A percentile compares a stretch with the other conserved stretches of the same genome.
phyloP scores from a whole-genome alignment of 441 rosid species.

The Hura crepitans region DNA sequence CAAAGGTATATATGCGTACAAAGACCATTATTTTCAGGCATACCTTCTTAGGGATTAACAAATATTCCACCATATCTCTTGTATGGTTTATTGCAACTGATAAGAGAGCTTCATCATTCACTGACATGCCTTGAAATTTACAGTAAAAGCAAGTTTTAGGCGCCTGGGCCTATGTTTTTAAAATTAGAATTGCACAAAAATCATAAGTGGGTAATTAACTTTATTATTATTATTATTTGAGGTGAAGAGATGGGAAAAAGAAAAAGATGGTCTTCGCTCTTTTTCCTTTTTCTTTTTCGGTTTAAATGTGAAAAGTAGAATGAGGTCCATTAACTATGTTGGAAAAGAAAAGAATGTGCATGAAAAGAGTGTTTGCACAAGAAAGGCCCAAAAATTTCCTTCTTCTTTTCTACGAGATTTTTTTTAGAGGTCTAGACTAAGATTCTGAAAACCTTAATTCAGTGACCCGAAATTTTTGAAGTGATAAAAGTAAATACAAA shows the following conservation, averaged over 20 bases:
- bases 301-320: constrained; percentile 30
- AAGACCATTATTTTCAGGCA: constrained; percentile 43
- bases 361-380: constrained; percentile 28
- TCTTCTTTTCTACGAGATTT: constrained; percentile 18
- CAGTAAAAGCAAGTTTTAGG: constrained; percentile 15
- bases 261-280: constrained; percentile 32
- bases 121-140: constrained; percentile 41
- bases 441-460: no score
- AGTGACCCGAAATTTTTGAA: no score
- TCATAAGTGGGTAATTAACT: constrained; percentile 48
- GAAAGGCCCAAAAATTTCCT: constrained; percentile 30
- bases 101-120: constrained; percentile 25
- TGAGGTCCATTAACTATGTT: constrained; percentile 27
- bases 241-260: constrained; percentile 32
- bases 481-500: no score
- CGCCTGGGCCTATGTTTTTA: constrained; percentile 1
- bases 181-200: constrained; percentile 48
- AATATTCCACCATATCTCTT: constrained; percentile 30
- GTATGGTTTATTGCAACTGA: constrained; percentile 16
- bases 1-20: constrained; percentile 52
- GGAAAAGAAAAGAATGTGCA: constrained; percentile 21
- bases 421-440: constrained; percentile 26
- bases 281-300: constrained; percentile 15
- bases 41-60: constrained; percentile 53
- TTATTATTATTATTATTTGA: no score